phyloP scores from a whole-genome alignment of 768 basidiomycete species.

The Mrakia gelida region DNA sequence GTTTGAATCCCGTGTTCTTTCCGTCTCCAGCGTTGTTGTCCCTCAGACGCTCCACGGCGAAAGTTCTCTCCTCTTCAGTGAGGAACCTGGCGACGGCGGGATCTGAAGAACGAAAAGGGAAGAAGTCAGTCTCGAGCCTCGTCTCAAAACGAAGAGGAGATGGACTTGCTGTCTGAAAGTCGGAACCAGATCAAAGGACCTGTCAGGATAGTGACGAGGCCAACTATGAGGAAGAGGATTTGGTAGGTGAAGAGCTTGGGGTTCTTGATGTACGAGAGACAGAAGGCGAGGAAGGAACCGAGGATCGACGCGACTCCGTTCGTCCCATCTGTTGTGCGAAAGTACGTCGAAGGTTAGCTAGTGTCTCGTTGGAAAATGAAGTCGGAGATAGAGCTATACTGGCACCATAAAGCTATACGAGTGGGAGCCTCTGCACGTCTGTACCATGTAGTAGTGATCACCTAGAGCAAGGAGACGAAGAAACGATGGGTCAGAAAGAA shows the following conservation, averaged over 20 bases:
- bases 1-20: conserved; percentile 30
- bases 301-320: conserved; percentile 51
- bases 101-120: conserved; percentile 30
- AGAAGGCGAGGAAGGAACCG: conserved; percentile 50
- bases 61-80: conserved; percentile 34
- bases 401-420: too few relatives aligned
- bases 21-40: conserved; percentile 34
- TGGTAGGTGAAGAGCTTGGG: conserved; percentile 46
- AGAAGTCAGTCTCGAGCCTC: not conserved
- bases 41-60: conserved; percentile 36
- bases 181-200: conserved; percentile 28
- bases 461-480: too few relatives aligned
- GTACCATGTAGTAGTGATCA: conserved; percentile 42
- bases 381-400: too few relatives aligned
- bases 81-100: conserved; percentile 36
- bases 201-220: conserved; percentile 47
- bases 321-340: conserved; percentile 39
- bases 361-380: too few relatives aligned
- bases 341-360: too few relatives aligned
- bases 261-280: conserved; percentile 48
- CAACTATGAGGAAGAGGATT: conserved; percentile 52
- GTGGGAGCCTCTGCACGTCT: conserved; percentile 36
- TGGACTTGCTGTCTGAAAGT: not conserved
- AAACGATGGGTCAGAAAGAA: too few relatives aligned
- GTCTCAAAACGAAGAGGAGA: not conserved